These are phyloP conservation scores for Neurospora intermedia DNA, from an alignment of 495 filamentous ascomycete genomes.

Conservation along the genomic window DNA sequence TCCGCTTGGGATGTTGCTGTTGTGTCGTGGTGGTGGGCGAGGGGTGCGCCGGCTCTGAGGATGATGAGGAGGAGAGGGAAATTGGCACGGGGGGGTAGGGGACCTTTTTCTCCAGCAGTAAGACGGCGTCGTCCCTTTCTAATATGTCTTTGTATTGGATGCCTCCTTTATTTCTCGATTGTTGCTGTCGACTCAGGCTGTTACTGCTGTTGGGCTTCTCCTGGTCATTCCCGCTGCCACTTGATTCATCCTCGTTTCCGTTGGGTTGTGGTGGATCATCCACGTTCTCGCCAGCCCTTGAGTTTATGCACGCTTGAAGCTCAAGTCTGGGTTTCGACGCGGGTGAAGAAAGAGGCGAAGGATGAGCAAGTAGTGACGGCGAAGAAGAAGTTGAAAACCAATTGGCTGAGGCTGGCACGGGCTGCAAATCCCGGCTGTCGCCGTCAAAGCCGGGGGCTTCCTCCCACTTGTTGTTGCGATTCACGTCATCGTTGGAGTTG, in stretches of 20 bases:
- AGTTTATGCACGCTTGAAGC: neutral
- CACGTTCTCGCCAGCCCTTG: neutral
- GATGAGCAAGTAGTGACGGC: neutral
- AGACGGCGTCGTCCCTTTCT: neutral
- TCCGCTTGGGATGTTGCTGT: neutral
- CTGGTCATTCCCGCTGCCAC: neutral
- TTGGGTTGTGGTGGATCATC: neutral
- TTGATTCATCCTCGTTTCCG: neutral
- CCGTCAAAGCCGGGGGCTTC: neutral
- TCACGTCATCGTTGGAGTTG: constrained; percentile 2
- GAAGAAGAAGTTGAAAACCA: neutral
- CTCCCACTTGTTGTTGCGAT: neutral
- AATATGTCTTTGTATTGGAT: neutral
- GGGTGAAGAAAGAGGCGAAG: neutral
- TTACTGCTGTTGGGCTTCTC: neutral
- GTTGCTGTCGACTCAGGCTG: neutral
- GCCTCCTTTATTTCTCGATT: neutral
- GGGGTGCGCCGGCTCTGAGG: neutral
- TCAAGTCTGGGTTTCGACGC: neutral
- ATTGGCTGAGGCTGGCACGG: neutral
- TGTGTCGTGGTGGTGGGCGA: neutral
- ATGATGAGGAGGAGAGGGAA: neutral
- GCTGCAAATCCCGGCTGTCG: neutral
- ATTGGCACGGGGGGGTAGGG: neutral
- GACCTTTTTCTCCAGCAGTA: neutral